These are phyloP conservation scores for Citrus trifoliata DNA, from an alignment of 345 rosid genomes.

Conservation along the genomic window DNA sequence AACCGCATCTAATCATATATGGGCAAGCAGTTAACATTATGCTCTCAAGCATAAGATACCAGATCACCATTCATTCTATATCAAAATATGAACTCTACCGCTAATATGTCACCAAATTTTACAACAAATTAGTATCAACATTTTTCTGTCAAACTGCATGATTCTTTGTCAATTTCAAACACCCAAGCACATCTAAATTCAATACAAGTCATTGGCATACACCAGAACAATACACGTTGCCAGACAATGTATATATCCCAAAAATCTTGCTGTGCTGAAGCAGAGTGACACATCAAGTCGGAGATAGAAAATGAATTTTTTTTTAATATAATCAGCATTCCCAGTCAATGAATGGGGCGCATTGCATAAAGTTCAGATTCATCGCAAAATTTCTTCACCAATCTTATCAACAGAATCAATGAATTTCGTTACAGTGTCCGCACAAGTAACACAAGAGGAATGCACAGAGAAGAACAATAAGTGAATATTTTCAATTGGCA, in stretches of 20 bases:
- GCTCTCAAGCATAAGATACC: not conserved
- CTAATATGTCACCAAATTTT: not conserved
- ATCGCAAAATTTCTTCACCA: constrained; percentile 19
- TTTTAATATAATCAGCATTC: not conserved
- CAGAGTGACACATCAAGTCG: not conserved
- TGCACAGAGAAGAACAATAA: constrained; percentile 8
- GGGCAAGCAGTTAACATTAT: not conserved
- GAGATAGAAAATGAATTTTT: not conserved
- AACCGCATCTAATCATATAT: too few species aligned
- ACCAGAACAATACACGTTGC: not conserved
- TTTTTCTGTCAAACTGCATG: not conserved
- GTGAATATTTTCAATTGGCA: not conserved
- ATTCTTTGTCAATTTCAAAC: not conserved
- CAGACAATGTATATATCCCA: not conserved
- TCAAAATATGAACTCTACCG: not conserved
- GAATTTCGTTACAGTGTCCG: constrained; percentile 19
- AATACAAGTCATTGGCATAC: not conserved
- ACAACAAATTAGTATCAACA: not conserved
- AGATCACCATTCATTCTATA: not conserved
- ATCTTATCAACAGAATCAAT: constrained; percentile 22
- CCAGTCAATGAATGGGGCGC: not conserved
- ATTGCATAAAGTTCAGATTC: not conserved
- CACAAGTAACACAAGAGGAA: constrained; percentile 15
- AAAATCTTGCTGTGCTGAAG: not conserved
- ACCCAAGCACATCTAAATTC: not conserved